Percentiles rank a stretch among this genome's conserved stretches.
Evolutionary conservation across 2,329 filamentous ascomycete species (phyloP).

Genomic region (Fusarium zealandicum): DNA sequence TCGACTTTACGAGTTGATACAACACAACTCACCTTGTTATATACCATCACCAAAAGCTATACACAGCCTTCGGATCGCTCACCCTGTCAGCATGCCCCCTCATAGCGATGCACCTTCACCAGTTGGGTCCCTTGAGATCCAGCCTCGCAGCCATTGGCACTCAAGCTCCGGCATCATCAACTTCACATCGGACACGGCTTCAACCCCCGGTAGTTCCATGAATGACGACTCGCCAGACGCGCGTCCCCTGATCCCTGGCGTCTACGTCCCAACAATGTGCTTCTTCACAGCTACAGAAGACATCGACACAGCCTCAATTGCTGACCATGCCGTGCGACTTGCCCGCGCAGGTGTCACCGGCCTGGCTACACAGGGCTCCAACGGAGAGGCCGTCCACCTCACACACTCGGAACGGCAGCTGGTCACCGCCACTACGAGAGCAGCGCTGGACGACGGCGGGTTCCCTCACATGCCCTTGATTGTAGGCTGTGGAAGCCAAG

Average conservation of each 20-base stretch:
- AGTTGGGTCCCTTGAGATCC: constrained; percentile 21
- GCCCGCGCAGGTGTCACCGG: constrained; percentile 76
- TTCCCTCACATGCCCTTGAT: constrained; percentile 73
- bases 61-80: too few species aligned
- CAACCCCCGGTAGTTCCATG: constrained; percentile 50
- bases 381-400: constrained; percentile 83
- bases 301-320: constrained; percentile 68
- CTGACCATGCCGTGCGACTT: constrained; percentile 70
- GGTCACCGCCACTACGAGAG: constrained; percentile 73
- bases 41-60: too few species aligned
- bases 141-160: constrained; percentile 44
- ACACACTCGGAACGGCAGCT: constrained; percentile 72
- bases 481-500: constrained; percentile 77
- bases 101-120: constrained; percentile 37
- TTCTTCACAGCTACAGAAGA: constrained; percentile 76
- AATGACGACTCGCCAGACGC: constrained; percentile 49
- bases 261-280: constrained; percentile 78
- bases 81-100: constrained; percentile 26
- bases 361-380: constrained; percentile 80
- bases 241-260: constrained; percentile 56
- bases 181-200: constrained; percentile 42
- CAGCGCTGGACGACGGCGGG: constrained; percentile 70
- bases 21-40: too few species aligned
- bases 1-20: too few species aligned
- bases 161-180: constrained; percentile 26